Evolutionary conservation across 2,329 filamentous ascomycete genomes (phyloP), one percentile per base, ranked within the genome.

Genomic region (Pestalotiopsis sp.): DNA sequence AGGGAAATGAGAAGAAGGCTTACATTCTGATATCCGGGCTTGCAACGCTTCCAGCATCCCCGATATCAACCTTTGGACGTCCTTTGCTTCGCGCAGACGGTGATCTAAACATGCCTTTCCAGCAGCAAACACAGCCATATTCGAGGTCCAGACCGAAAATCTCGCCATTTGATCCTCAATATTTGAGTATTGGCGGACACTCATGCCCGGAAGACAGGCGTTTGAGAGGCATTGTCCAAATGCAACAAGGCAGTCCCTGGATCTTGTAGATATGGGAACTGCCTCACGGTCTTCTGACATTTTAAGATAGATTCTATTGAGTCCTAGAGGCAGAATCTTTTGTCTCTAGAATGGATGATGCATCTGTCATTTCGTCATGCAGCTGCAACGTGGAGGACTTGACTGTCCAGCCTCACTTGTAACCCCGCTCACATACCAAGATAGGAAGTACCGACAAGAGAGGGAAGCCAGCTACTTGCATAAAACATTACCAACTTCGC

Each of bases 301-400:
- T 45, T 45, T 7, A 6, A 31, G 27, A 31, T 2, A 45, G 39
- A 0, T 17, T 12, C 2, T 45, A 14, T 11, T 1, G 39, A 41
- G 4, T 2, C 9, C 6, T 41, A 17, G 11, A 45, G 1, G 5
- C 14, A 45, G 4, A 0, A 1, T 13, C 12, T 1, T 4, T 3
- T 2, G 5, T 45, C 3, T 2, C 14, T 45, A 17, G 39, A 45
- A 1, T 45, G 1, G 17, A 17, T 13, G 14, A 1, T 45, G 39
- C 14, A 45, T 17, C 12, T 13, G 1, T 13, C 14, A 5, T 2
- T 45, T 17, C 12, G 2, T 17, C 2, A 17, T 17, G 14, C 4
- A 12, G 4, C 39, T 2, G 39, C 1, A 14, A 2, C 14, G 1
- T 45, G 14, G 1, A 45, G 17, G 39, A 45, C 39, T 2, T 13